phyloP scores from a whole-genome alignment of 805 yeast genomes.

The Ogataea philodendri region DNA sequence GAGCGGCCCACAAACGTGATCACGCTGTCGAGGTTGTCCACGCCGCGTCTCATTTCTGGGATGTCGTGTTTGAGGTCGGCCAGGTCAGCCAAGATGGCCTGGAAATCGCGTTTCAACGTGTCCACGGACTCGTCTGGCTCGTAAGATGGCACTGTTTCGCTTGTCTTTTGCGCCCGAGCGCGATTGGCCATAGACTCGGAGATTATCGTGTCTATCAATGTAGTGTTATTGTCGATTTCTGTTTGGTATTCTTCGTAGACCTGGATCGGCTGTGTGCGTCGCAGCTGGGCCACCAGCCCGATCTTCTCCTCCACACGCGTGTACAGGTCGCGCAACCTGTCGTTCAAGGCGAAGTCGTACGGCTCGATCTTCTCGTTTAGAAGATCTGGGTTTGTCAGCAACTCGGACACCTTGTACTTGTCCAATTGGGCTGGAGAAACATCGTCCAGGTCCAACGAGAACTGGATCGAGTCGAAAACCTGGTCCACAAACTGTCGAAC shows the following conservation, averaged over 20 bases:
- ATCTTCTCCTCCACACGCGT: slow-evolving; percentile 62
- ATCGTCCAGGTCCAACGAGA: slow-evolving; percentile 61
- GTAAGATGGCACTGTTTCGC: slow-evolving; percentile 3
- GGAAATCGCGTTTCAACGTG: slow-evolving; percentile 15
- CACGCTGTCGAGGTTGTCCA: slow-evolving; percentile 33
- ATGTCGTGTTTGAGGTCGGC: slow-evolving; percentile 36
- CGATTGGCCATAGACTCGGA: slow-evolving; percentile 22
- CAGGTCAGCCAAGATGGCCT: slow-evolving; percentile 28
- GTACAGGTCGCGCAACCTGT: slow-evolving; percentile 53
- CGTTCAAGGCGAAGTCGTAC: slow-evolving; percentile 64
- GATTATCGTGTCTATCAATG: slow-evolving; percentile 13
- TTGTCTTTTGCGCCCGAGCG: slow-evolving; percentile 4
- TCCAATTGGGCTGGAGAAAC: slow-evolving; percentile 23
- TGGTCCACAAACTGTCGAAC: slow-evolving; percentile 48
- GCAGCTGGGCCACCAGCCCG: slow-evolving; percentile 50
- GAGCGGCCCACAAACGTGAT: slow-evolving; percentile 17
- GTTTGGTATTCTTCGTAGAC: slow-evolving; percentile 38
- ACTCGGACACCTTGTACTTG: slow-evolving; percentile 9
- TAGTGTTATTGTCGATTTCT: slow-evolving; percentile 23
- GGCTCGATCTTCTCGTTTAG: slow-evolving; percentile 53
- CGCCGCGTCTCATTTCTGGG: slow-evolving; percentile 37
- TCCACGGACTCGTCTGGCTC: slow-evolving; percentile 6
- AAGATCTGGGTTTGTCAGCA: slow-evolving; percentile 20
- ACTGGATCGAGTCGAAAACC: slow-evolving; percentile 55
- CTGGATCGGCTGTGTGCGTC: slow-evolving; percentile 50